These are phyloP conservation scores for Diaporthe caulivora DNA, from an alignment of 2,329 filamentous ascomycete species.

Conservation along the genomic window DNA sequence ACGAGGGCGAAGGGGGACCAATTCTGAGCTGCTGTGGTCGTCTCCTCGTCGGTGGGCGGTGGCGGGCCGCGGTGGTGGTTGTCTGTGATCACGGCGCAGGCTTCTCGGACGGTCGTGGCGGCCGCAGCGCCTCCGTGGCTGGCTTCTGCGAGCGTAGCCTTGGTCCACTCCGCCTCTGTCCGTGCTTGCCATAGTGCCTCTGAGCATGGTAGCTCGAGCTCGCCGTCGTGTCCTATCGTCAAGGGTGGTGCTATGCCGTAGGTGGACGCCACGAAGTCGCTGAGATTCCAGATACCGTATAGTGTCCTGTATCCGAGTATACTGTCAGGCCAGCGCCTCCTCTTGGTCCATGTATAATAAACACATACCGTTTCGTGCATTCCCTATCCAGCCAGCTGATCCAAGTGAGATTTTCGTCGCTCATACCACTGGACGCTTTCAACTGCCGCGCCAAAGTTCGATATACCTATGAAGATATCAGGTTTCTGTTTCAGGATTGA, in stretches of 20 bases:
- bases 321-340: background rate
- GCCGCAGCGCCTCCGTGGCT: too few relatives aligned
- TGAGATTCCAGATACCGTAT: background rate
- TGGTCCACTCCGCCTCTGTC: background rate
- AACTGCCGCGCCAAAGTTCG: background rate
- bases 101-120: background rate
- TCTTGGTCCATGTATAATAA: too few relatives aligned
- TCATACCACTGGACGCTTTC: background rate
- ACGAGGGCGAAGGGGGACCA: constrained; percentile 7
- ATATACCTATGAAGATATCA: background rate
- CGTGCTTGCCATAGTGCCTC: background rate
- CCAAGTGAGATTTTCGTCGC: background rate
- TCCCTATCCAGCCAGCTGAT: background rate
- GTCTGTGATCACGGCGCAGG: background rate
- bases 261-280: background rate
- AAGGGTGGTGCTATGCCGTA: background rate
- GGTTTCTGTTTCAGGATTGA: too few relatives aligned
- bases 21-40: background rate
- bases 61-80: background rate
- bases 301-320: background rate
- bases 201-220: background rate
- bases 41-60: too few relatives aligned
- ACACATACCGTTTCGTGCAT: background rate
- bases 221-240: background rate
- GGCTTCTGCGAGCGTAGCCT: background rate